Percentiles rank a stretch among this genome's conserved stretches.
These are phyloP conservation scores for Rhododendron williamsianum DNA, from an alignment of 148 eudicot genomes.

Conservation along the genomic window DNA sequence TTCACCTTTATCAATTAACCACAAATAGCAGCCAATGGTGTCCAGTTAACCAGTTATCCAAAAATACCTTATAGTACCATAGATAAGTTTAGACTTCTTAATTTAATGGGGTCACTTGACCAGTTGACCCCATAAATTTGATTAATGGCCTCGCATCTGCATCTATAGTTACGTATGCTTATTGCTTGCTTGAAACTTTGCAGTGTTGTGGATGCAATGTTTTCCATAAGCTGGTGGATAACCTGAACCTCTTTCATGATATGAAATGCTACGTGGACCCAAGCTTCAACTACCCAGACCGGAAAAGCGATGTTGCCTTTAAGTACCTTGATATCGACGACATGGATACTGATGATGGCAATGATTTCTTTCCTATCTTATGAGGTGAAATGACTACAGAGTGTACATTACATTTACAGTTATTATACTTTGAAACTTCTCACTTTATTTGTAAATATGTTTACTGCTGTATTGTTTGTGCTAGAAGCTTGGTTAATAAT, in stretches of 20 bases:
- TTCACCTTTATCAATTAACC: neutral
- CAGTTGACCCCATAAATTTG: neutral
- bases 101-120: neutral
- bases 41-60: neutral
- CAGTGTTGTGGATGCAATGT: constrained; percentile 96
- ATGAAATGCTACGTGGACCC: constrained; percentile 88
- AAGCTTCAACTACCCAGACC: constrained; percentile 58
- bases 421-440: neutral
- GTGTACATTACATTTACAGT: constrained; percentile 22
- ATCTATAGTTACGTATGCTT: neutral
- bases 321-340: constrained; percentile 50
- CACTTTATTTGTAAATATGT: constrained; percentile 24
- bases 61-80: neutral
- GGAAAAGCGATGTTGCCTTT: constrained; percentile 37
- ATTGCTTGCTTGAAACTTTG: constrained; percentile 5
- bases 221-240: constrained; percentile 92
- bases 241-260: constrained; percentile 87
- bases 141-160: neutral
- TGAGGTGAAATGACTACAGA: constrained; percentile 18
- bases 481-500: neutral
- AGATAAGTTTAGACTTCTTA: neutral
- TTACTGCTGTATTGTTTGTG: neutral
- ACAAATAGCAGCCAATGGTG: neutral
- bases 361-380: constrained; percentile 41
- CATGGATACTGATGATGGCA: constrained; percentile 48